A percentile compares a stretch with the other conserved stretches of the same genome.
Conservation (phyloP, 2,329 filamentous ascomycete species). For the Rugonectria rugulosa region DNA sequence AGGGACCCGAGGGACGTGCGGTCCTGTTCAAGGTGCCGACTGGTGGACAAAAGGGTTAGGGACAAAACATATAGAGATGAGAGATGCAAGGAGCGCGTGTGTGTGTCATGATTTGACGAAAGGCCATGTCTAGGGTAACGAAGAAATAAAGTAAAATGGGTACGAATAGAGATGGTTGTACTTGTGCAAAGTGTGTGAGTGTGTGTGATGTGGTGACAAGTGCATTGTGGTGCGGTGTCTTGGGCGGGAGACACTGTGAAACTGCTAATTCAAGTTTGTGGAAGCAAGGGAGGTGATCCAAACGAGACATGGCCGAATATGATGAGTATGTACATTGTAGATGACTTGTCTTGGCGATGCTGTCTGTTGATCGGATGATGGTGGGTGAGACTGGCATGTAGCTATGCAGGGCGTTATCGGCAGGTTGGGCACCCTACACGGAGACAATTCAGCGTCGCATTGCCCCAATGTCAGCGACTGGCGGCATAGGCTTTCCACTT, state of each 20-base stretch:
- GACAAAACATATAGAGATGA: constrained; percentile 3
- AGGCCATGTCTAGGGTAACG: constrained; percentile 29
- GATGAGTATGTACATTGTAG: too few species aligned
- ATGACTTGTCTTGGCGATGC: constrained; percentile 4
- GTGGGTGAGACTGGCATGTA: neutral
- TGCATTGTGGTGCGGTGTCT: too few species aligned
- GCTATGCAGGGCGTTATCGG: neutral
- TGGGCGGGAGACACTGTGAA: too few species aligned
- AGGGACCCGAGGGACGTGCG: constrained; percentile 60
- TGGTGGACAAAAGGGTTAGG: constrained; percentile 52
- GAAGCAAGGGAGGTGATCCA: neutral
- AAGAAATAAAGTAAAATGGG: constrained; percentile 22
- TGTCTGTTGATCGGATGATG: neutral
- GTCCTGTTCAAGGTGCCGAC: constrained; percentile 67
- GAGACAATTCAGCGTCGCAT: neutral
- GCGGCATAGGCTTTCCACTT: neutral
- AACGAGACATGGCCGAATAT: neutral
- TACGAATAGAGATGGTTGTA: constrained; percentile 11
- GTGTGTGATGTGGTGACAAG: too few species aligned
- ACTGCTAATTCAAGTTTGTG: neutral
- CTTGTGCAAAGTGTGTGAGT: too few species aligned
- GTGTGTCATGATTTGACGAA: constrained; percentile 26
- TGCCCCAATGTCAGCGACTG: neutral
- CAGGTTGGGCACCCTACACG: too few species aligned
- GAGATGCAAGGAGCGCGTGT: neutral